Evolutionary conservation across 2,329 filamentous ascomycete species (phyloP), one percentile per base, ranked within the genome.

Genomic region (Pseudodiploospora longispora): DNA sequence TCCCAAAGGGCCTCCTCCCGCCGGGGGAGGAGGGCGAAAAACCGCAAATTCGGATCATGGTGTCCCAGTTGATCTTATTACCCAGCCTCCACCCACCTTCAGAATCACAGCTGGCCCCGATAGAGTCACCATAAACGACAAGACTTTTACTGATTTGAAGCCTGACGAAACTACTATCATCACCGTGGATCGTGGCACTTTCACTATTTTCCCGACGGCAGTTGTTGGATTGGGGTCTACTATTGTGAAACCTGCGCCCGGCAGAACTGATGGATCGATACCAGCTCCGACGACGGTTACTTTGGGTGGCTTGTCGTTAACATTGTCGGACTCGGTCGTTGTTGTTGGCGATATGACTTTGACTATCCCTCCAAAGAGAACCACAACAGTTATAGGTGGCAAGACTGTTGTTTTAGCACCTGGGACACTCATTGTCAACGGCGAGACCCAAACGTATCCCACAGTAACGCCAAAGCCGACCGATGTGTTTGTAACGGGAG

Each of bases 121-220:
- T 33, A 58, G 62, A 32, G 71, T 78, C 5, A 58, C 75, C 41
- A 71, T 78, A 46, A 69, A 72, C 47, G 61, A 60, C 32, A 58
- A 65, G 41, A 76, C 72, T 0, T 67, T 74, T 43, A 59, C 57
- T 0, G 61, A 66, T 43, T 60, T 67, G 30, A 55, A 59, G 10
- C 52, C 62, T 5, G 59, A 56, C 5, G 54, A 61, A 43, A 72
- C 66, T 1, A 67, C 60, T 9, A 68, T 63, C 2, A 67, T 75
- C 5, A 64, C 65, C 2, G 62, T 74, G 3, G 57, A 57, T 29
- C 60, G 55, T 27, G 62, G 66, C 8, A 65, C 62, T 1, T 77
- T 77, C 47, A 70, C 68, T 12, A 72, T 78, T 38, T 55, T 66
- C 28, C 73, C 74, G 6, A 70, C 63, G 6, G 60, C 62, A 32